Conservation (phyloP, 176 grass and related monocot species). For the Pontederia crassipes region DNA sequence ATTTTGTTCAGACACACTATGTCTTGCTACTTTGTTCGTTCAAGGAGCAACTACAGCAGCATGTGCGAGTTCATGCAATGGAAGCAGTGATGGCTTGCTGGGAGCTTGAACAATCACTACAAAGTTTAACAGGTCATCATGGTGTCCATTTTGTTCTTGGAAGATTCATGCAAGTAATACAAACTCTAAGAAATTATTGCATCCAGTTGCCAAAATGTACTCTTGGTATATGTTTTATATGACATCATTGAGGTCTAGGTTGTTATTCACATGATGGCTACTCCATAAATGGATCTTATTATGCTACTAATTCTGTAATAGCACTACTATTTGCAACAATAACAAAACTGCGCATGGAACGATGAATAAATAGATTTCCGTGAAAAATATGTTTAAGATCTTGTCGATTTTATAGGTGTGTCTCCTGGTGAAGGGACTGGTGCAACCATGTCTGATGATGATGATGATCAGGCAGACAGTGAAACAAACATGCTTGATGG, state of each 20-base stretch:
- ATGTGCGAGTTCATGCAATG: slow-evolving; percentile 99
- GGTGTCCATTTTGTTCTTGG: slow-evolving; percentile 6
- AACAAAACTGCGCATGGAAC: no score
- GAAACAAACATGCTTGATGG: slow-evolving; percentile 67
- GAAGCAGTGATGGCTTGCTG: slow-evolving; percentile 99
- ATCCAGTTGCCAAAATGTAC: no score
- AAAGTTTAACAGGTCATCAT: slow-evolving; percentile 76
- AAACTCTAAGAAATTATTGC: no score
- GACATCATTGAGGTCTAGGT: no score
- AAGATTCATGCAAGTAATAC: background rate
- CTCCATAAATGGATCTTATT: no score
- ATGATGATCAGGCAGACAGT: slow-evolving; percentile 82
- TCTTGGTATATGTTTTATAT: no score
- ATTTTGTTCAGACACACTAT: slow-evolving; percentile 65
- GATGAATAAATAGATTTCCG: no score
- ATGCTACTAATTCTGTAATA: no score
- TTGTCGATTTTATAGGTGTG: slow-evolving; percentile 38
- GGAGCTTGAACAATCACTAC: slow-evolving; percentile 97
- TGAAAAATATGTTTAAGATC: background rate
- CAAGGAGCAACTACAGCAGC: slow-evolving; percentile 95
- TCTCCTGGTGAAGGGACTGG: slow-evolving; percentile 93
- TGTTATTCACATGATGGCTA: no score
- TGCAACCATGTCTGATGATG: slow-evolving; percentile 95
- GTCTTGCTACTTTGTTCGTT: slow-evolving; percentile 85
- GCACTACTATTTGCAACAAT: no score